phyloP scores from a whole-genome alignment of 257 asterid species.

The Primulina tabacum region DNA sequence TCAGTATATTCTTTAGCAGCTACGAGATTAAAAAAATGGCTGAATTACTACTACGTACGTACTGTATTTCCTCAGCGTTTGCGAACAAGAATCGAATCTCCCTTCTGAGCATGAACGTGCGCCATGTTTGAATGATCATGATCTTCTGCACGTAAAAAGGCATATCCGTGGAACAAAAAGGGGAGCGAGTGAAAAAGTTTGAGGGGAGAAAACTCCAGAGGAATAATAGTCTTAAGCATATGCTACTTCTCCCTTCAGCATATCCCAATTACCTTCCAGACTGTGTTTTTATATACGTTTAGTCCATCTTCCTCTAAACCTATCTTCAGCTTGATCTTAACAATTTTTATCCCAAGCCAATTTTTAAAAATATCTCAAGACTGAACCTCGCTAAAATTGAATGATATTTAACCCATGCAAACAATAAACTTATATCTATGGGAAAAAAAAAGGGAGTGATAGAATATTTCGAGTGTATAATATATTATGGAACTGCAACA shows the following conservation, averaged over 20 bases:
- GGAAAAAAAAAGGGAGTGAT: no score
- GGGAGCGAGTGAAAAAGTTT: conserved; percentile 29
- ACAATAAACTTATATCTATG: no score
- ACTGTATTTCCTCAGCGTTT: neutral
- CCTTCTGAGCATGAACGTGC: neutral
- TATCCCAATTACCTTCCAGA: neutral
- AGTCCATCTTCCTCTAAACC: no score
- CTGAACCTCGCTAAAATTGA: no score
- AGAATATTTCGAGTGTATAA: no score
- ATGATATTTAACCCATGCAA: no score
- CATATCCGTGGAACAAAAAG: conserved; percentile 44
- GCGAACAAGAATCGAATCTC: conserved; percentile 18
- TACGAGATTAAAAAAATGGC: conserved; percentile 21
- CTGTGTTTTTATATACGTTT: no score
- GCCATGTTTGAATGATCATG: conserved; percentile 15
- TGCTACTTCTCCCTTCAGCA: conserved; percentile 26
- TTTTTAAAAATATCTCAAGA: no score
- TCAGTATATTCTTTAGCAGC: conserved; percentile 38
- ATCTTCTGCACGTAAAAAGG: conserved; percentile 28
- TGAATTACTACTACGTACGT: no score
- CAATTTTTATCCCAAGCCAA: no score
- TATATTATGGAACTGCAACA: no score
- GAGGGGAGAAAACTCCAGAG: conserved; percentile 27
- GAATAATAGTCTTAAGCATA: conserved; percentile 43
- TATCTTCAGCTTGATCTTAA: no score